Percentiles rank a stretch among this genome's conserved stretches.
These are phyloP conservation scores for Grammothele lineata DNA, from an alignment of 768 basidiomycete genomes.

Conservation along the genomic window DNA sequence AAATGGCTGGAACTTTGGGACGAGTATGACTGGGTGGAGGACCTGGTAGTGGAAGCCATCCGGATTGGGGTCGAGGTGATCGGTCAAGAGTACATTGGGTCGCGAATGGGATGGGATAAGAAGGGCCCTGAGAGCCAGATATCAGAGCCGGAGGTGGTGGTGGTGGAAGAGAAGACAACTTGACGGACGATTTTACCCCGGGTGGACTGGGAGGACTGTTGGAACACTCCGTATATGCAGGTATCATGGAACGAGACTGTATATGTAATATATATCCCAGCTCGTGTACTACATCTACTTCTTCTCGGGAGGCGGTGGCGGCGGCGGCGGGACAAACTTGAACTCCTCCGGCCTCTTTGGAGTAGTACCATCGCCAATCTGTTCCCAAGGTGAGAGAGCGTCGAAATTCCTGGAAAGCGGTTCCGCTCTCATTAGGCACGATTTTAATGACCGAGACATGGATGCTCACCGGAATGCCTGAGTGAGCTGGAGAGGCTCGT, in stretches of 20 bases:
- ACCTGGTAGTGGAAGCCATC: conserved; percentile 83
- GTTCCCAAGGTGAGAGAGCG: conserved; percentile 92
- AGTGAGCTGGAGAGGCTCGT: conserved; percentile 95
- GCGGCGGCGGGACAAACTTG: conserved; percentile 71
- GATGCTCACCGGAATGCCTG: conserved; percentile 88
- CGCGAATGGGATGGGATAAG: conserved; percentile 77
- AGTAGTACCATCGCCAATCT: conserved; percentile 67
- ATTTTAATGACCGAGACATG: neutral
- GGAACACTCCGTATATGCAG: too few species aligned
- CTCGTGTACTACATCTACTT: conserved; percentile 45
- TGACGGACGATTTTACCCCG: neutral
- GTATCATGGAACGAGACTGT: neutral
- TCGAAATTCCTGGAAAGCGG: conserved; percentile 76
- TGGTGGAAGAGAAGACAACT: conserved; percentile 12
- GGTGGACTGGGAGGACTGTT: neutral
- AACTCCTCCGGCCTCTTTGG: conserved; percentile 62
- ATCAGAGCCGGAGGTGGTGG: conserved; percentile 9
- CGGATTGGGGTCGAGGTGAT: conserved; percentile 83
- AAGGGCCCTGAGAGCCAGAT: conserved; percentile 4
- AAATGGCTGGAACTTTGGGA: conserved; percentile 91
- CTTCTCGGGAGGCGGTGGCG: conserved; percentile 75
- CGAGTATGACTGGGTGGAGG: conserved; percentile 94
- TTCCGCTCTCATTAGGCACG: neutral
- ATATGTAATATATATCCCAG: conserved; percentile 11
- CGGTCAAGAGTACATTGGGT: conserved; percentile 87